These are phyloP conservation scores for Ramalina intermedia DNA, from an alignment of 495 filamentous ascomycete species.

Conservation along the genomic window DNA sequence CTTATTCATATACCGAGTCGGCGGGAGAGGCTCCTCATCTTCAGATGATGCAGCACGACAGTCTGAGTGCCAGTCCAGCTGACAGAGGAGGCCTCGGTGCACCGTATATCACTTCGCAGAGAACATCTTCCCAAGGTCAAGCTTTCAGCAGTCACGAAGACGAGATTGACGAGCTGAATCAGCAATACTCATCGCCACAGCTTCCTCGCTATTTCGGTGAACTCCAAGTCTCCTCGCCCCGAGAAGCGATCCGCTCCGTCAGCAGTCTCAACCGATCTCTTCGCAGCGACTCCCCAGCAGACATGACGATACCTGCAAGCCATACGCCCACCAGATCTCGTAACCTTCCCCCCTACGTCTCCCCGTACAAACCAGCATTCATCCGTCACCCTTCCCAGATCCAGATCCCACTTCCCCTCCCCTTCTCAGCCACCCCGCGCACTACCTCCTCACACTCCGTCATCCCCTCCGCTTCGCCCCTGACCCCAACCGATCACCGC, in stretches of 20 bases:
- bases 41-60: not conserved
- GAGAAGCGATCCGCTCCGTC: no score
- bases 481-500: not conserved
- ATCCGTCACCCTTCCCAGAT: conserved; percentile 5
- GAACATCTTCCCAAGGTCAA: not conserved
- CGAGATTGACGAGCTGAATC: not conserved
- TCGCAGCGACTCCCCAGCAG: not conserved
- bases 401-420: conserved; percentile 23
- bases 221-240: no score
- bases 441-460: conserved; percentile 2
- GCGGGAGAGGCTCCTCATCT: not conserved
- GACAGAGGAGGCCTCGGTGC: not conserved
- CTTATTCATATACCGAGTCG: conserved; percentile 7
- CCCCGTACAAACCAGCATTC: conserved; percentile 6
- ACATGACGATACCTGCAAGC: not conserved
- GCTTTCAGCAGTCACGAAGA: not conserved
- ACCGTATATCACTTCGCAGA: no score
- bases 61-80: not conserved
- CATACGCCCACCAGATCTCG: not conserved
- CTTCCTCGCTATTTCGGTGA: not conserved
- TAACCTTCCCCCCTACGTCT: conserved; percentile 1
- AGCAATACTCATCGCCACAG: not conserved
- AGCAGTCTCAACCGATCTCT: not conserved
- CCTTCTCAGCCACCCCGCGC: conserved; percentile 23
- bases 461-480: conserved; percentile 8